Conservation (phyloP, 176 grass and related monocot genomes). For the Oryza glumipatula region DNA sequence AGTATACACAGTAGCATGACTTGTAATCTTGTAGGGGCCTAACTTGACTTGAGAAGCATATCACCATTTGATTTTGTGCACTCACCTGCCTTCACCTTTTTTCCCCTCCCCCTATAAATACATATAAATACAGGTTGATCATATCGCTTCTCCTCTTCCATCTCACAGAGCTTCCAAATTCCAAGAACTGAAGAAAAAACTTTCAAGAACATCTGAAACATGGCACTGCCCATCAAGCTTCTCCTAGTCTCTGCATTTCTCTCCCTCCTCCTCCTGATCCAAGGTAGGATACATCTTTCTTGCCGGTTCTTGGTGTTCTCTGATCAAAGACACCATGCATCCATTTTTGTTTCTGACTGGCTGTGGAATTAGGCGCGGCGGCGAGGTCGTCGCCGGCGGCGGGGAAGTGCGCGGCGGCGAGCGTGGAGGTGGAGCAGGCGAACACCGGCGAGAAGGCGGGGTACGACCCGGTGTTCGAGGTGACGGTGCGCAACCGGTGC, state of each 20-base stretch:
- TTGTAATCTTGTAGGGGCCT: neutral
- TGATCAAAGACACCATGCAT: neutral
- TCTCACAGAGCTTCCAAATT: neutral
- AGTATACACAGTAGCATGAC: neutral
- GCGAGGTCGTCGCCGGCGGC: neutral
- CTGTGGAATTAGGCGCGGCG: neutral
- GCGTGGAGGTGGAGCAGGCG: slow-evolving; percentile 50
- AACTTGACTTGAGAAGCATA: neutral
- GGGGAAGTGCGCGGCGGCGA: slow-evolving; percentile 45
- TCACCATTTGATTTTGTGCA: neutral
- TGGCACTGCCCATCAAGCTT: slow-evolving; percentile 23
- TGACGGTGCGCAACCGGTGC: slow-evolving; percentile 64
- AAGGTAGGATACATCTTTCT: slow-evolving; percentile 32
- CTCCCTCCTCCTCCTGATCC: slow-evolving; percentile 31
- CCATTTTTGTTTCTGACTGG: neutral
- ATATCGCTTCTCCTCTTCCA: neutral
- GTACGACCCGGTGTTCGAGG: slow-evolving; percentile 71
- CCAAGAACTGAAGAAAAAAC: neutral
- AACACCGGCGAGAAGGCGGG: slow-evolving; percentile 56
- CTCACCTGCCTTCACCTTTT: neutral
- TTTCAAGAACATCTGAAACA: neutral
- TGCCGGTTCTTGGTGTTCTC: neutral
- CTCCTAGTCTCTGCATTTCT: slow-evolving; percentile 31
- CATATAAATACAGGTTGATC: neutral
- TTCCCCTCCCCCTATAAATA: neutral